Evolutionary conservation across 306 rosid species (phyloP), one percentile per base, ranked within the genome.

Genomic region (Quercus parvula): DNA sequence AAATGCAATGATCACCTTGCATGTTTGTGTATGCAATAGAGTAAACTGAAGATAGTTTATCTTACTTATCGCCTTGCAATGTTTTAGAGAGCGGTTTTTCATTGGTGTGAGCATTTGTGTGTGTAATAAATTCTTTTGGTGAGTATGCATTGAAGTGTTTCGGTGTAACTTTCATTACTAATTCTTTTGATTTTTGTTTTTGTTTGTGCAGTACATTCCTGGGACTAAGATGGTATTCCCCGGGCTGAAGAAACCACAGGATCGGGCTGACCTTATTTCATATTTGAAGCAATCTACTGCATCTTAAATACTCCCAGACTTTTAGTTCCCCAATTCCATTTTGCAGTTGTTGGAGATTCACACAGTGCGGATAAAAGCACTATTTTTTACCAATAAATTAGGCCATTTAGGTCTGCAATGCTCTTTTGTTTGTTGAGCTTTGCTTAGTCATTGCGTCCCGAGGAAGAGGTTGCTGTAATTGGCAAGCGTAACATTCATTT

Each of bases 211-310:
- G 96, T 93, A 91, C 83, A 89, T 94, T 83, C 99, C 99, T 1
- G 99, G 99, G 71, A 92, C 99, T 7, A 94, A 94, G 94, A 94
- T 94, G 99, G 99, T 94, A 4, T 94, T 94, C 78, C 97, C 99
- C 0, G 97, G 99, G 69, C 87, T 94, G 68, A 94, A 94, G 95
- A 94, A 94, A 84, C 99, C 99, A 18, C 92, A 94, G 85, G 99
- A 94, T 0, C 97, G 99, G 17, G 97, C 95, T 8, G 99, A 94
- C 84, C 96, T 94, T 49, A 92, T 94, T 77, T 86, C 99, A n/a
- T 94, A 86, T 78, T 88, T 94, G 92, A 94, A 92, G 91, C 84
- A 85, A 70, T 68, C 97, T 35, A 91, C 99, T 52, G 91, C 95
- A 35, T 80, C 83, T 46, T 88, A 84, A 85, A 38, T 61, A 22